Conservation (phyloP, 2,329 filamentous ascomycete species). For the Emericellopsis atlantica region DNA sequence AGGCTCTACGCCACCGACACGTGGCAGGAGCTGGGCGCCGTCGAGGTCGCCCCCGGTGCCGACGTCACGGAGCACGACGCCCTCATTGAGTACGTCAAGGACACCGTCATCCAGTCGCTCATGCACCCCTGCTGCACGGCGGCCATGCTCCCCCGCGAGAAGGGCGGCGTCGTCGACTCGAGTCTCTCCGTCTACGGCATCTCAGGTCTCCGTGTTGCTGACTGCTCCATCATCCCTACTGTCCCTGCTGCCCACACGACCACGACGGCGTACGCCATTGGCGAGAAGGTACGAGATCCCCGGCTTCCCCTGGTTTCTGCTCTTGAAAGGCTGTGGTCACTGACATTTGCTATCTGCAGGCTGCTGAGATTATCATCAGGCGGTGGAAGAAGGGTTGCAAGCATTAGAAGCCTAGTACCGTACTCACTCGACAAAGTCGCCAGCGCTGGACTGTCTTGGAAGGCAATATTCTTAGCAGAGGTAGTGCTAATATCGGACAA, state of each 20-base stretch:
- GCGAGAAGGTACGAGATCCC: slow-evolving; percentile 23
- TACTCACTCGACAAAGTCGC: too few species aligned
- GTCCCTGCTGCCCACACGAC: slow-evolving; percentile 22
- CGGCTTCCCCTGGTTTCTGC: background rate
- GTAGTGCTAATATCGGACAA: too few species aligned
- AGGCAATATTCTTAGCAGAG: too few species aligned
- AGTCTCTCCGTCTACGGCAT: slow-evolving; percentile 19
- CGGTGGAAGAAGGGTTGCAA: slow-evolving; percentile 2
- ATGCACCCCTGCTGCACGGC: slow-evolving; percentile 28
- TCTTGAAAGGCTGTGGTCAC: slow-evolving; percentile 1
- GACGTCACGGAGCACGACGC: slow-evolving; percentile 7
- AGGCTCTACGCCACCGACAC: slow-evolving; percentile 13
- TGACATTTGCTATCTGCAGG: slow-evolving; percentile 5
- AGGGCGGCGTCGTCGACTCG: slow-evolving; percentile 21
- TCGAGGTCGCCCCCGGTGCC: slow-evolving; percentile 15
- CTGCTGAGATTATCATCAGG: slow-evolving; percentile 8
- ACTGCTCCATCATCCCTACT: slow-evolving; percentile 12
- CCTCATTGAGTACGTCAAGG: slow-evolving; percentile 10
- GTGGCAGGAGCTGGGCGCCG: slow-evolving; percentile 12
- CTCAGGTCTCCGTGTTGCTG: slow-evolving; percentile 16
- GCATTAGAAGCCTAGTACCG: too few species aligned
- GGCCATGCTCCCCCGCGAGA: slow-evolving; percentile 26
- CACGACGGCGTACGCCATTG: slow-evolving; percentile 42
- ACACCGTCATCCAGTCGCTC: slow-evolving; percentile 18
- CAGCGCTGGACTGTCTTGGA: too few species aligned